Percentiles rank a stretch among this genome's conserved stretches.
These are phyloP conservation scores for Chlamydomonas asymmetrica DNA, from an alignment of 139 green algal species.

Conservation along the genomic window DNA sequence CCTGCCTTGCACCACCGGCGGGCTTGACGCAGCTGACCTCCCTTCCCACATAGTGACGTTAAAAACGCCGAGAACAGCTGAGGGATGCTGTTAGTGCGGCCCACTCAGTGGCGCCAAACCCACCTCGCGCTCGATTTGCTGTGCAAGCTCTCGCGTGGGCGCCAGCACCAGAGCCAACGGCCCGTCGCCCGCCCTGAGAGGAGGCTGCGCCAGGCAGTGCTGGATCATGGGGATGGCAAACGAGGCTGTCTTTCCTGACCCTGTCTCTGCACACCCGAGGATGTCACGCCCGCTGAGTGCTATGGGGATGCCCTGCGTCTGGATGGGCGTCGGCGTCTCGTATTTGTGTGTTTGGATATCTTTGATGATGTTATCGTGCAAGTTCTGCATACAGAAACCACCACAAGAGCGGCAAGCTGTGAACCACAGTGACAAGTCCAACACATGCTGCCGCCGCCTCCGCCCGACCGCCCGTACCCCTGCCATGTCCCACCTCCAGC, in stretches of 20 bases:
- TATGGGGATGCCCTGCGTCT: slow-evolving; percentile 85
- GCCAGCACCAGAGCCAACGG: slow-evolving; percentile 97
- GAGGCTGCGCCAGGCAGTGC: slow-evolving; percentile 72
- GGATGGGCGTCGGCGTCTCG: slow-evolving; percentile 87
- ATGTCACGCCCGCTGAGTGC: slow-evolving; percentile 81
- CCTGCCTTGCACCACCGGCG: too few species aligned
- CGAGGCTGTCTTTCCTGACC: slow-evolving; percentile 85
- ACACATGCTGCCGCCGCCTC: too few species aligned
- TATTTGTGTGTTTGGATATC: slow-evolving; percentile 85
- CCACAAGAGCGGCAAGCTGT: too few species aligned
- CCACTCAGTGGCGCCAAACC: too few species aligned
- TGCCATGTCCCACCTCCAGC: too few species aligned
- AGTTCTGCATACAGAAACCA: slow-evolving; percentile 53
- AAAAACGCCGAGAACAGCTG: too few species aligned
- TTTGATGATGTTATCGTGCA: slow-evolving; percentile 76
- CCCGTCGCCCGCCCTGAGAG: slow-evolving; percentile 71
- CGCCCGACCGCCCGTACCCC: too few species aligned
- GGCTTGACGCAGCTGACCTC: too few species aligned
- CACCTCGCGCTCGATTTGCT: slow-evolving; percentile 99
- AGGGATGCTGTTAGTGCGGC: too few species aligned
- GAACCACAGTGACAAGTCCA: too few species aligned
- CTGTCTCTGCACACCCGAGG: slow-evolving; percentile 90
- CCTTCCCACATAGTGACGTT: too few species aligned
- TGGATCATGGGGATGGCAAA: slow-evolving; percentile 91
- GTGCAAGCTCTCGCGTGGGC: slow-evolving; percentile 96